These are phyloP conservation scores for Gentiana dahurica DNA, from an alignment of 257 asterid genomes.

Conservation along the genomic window DNA sequence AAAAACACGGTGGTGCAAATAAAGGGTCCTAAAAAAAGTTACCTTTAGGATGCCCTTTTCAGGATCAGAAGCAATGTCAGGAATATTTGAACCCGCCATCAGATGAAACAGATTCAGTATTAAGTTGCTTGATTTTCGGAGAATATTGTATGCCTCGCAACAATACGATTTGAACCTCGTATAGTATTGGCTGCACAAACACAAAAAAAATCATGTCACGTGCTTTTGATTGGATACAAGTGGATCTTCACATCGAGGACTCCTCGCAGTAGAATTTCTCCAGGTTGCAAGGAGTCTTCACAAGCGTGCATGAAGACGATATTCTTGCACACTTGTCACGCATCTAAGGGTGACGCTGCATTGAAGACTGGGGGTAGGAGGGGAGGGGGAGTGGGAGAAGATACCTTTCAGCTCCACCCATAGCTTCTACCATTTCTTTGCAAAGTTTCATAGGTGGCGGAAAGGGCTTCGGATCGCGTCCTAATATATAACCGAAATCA, in stretches of 20 bases:
- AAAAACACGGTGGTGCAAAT: no score
- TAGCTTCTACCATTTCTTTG: slow-evolving; percentile 99
- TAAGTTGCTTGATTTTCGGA: slow-evolving; percentile 94
- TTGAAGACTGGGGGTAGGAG: no score
- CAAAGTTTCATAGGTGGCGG: slow-evolving; percentile 99
- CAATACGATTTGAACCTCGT: slow-evolving; percentile 94
- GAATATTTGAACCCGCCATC: slow-evolving; percentile 96
- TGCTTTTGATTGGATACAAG: no score
- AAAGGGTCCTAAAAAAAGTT: background rate
- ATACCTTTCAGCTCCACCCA: slow-evolving; percentile 99
- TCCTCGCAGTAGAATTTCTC: no score
- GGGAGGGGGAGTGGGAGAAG: no score
- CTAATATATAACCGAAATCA: slow-evolving; percentile 90
- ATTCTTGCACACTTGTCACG: no score
- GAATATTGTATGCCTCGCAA: slow-evolving; percentile 97
- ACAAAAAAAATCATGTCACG: background rate
- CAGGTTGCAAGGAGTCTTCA: no score
- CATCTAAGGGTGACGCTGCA: no score
- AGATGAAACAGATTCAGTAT: slow-evolving; percentile 75
- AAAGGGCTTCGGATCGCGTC: slow-evolving; percentile 97
- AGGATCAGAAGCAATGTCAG: slow-evolving; percentile 97
- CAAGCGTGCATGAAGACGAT: no score
- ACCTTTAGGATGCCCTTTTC: slow-evolving; percentile 99
- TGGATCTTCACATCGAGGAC: no score
- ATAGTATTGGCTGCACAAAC: slow-evolving; percentile 68